Evolutionary conservation across 108 stramenopile species (phyloP).

Genomic region (Skeletonema menzelii): DNA sequence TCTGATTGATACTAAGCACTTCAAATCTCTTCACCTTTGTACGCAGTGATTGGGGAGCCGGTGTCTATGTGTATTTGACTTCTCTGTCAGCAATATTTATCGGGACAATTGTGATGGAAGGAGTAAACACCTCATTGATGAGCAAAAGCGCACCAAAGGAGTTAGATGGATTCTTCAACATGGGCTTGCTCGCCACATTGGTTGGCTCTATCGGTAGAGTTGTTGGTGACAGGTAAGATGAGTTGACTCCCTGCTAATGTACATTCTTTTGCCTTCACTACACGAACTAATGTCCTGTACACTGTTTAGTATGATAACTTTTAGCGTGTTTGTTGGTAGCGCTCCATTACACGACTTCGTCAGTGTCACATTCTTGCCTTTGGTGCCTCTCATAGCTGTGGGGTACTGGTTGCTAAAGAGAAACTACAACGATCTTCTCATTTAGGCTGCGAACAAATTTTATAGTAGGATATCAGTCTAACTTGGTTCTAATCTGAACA

Average conservation of each 20-base stretch:
- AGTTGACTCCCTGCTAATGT: background rate
- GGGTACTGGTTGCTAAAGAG: constrained; percentile 38
- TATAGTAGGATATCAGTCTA: background rate
- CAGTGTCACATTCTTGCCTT: constrained; percentile 60
- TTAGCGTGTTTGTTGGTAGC: constrained; percentile 44
- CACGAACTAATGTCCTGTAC: background rate
- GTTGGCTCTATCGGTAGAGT: constrained; percentile 62
- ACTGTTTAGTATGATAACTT: constrained; percentile 41
- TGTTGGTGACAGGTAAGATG: constrained; percentile 48
- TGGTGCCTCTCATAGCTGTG: constrained; percentile 48
- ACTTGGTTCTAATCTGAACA: background rate
- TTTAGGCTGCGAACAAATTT: background rate
- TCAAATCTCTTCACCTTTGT: constrained; percentile 17
- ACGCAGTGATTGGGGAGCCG: constrained; percentile 74
- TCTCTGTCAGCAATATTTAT: constrained; percentile 61
- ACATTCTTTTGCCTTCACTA: background rate
- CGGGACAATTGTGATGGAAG: constrained; percentile 62
- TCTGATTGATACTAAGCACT: constrained; percentile 5
- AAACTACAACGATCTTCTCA: constrained; percentile 23
- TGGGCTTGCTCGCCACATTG: constrained; percentile 70
- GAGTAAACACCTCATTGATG: constrained; percentile 66
- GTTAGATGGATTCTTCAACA: constrained; percentile 53
- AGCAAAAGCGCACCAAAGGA: constrained; percentile 68
- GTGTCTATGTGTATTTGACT: constrained; percentile 64
- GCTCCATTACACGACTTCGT: constrained; percentile 71